Evolutionary conservation across 164 flowering plant species (phyloP).

Genomic region (Tetrastigma voinierianum): DNA sequence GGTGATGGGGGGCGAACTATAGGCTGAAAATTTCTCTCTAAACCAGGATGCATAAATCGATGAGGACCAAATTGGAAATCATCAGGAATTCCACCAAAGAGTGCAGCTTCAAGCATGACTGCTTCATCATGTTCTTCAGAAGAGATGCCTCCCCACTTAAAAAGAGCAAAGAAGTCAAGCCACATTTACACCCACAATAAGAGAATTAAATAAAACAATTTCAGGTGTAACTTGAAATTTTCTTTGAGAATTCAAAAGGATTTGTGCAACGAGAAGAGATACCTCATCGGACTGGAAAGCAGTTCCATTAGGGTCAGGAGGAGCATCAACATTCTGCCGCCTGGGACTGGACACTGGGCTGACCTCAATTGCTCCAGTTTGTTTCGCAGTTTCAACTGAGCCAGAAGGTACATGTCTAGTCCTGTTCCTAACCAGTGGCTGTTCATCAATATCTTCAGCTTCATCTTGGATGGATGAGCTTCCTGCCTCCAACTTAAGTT

Average conservation of each 20-base stretch:
- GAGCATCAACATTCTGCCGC: constrained; percentile 18
- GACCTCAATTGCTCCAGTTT: constrained; percentile 34
- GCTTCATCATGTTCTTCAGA: constrained; percentile 98
- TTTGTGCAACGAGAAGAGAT: not conserved
- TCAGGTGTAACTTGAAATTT: not conserved
- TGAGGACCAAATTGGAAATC: constrained; percentile 51
- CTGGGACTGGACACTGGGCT: constrained; percentile 56
- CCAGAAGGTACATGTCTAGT: constrained; percentile 45
- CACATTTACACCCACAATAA: not conserved
- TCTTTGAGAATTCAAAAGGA: not conserved
- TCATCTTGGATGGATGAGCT: constrained; percentile 61
- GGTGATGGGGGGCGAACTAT: constrained; percentile 93
- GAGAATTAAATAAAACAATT: not conserved
- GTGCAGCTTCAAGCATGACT: constrained; percentile 99
- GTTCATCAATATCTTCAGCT: constrained; percentile 66
- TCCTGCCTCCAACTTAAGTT: constrained; percentile 49
- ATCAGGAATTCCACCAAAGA: constrained; percentile 93
- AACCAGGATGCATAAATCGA: constrained; percentile 39
- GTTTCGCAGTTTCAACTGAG: constrained; percentile 36
- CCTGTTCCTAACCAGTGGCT: constrained; percentile 65
- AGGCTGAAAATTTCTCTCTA: constrained; percentile 32
- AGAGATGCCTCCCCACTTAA: constrained; percentile 96
- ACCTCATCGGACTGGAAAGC: constrained; percentile 72
- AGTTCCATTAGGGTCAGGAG: constrained; percentile 35
- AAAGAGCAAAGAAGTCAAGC: constrained; percentile 5